Evolutionary conservation across 2,329 filamentous ascomycete species (phyloP), one percentile per base, ranked within the genome.

Genomic region (Diplodia sapinea): DNA sequence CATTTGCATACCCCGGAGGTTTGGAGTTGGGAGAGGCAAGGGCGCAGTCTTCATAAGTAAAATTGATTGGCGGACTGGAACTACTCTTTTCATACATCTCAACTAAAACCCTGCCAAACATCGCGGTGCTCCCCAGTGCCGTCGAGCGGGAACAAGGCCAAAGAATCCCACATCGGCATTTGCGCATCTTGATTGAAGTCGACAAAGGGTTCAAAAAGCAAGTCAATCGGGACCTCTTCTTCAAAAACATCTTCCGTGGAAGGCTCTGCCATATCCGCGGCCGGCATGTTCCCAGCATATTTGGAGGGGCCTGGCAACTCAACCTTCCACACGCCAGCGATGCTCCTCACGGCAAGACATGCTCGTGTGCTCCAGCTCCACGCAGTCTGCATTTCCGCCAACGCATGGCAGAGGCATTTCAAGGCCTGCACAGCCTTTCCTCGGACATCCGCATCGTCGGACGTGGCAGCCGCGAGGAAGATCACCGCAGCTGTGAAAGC

Each of bases 401-500:
- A 7, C 5, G 17, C 26, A 20, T 12, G 33, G 26, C 40, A 62
- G 40, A 49, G 3, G 13, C 13, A 49, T 2, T 33, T 50, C 8
- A 50, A 50, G 40, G 26, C 3, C 1, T 50, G 26, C 40, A 23
- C 36, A 3, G 57, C 40, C 23, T 33, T 33, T 33, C 31, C 4
- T 17, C 23, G 26, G 15, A 20, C 15, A 11, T 33, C 23, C 4
- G 17, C 47, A 1, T 50, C 23, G 12, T 15, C 31, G 3, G 57
- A 33, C 2, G 57, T 50, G 20, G 57, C 40, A 5, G 17, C 57
- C 1, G 20, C 15, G 23, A 62, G 57, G 17, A 62, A 62, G 6
- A 49, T 49, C 13, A 62, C 47, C 3, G 57, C 57, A 26, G 57
- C 57, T 3, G 57, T 62, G 57, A 62, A 62, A 12, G 57, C 57